These are phyloP conservation scores for Xylaria nigripes DNA, from an alignment of 495 filamentous ascomycete genomes.

Conservation along the genomic window DNA sequence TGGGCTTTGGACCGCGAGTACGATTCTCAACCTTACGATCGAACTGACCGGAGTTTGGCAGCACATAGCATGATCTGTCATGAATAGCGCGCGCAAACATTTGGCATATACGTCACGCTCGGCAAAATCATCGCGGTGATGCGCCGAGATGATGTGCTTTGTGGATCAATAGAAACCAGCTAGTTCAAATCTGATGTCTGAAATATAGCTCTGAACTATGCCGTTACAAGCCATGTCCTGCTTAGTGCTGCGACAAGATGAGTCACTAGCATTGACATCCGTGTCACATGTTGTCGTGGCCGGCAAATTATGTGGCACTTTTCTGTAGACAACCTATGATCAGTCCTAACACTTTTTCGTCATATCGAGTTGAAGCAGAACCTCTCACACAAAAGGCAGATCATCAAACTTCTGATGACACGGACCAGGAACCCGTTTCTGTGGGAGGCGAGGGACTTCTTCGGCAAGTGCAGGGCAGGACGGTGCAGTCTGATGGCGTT, in stretches of 20 bases:
- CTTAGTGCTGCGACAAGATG: not conserved
- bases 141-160: not conserved
- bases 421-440: not conserved
- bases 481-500: not conserved
- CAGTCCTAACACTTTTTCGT: not conserved
- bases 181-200: not conserved
- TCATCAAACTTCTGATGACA: not conserved
- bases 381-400: not conserved
- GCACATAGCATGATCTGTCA: slow-evolving; percentile 26
- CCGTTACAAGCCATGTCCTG: not conserved
- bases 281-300: not conserved
- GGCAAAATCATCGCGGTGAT: not conserved
- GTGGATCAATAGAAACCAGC: not conserved
- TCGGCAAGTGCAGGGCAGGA: slow-evolving; percentile 1
- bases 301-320: not conserved
- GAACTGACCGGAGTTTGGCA: slow-evolving; percentile 56
- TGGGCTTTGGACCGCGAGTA: slow-evolving; percentile 78
- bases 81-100: slow-evolving; percentile 1
- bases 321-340: not conserved
- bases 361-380: not conserved
- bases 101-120: not conserved
- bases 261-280: not conserved
- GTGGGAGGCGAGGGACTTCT: not conserved
- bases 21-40: slow-evolving; percentile 70
- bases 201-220: not conserved